These are phyloP conservation scores for Saraca asoca DNA, from an alignment of 331 rosid genomes.

Conservation along the genomic window DNA sequence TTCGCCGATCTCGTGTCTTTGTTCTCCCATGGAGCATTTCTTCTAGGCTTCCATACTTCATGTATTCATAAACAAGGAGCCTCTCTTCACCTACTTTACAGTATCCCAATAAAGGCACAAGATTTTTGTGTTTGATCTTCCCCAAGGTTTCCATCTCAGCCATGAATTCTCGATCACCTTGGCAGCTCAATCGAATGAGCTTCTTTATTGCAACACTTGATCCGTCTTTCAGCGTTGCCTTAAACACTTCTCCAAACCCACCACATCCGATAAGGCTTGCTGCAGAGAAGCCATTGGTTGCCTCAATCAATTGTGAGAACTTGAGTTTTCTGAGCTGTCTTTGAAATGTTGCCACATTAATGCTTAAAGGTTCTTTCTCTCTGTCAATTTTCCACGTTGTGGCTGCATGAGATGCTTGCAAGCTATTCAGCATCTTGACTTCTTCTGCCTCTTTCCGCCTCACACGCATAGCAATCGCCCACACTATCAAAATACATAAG, in stretches of 20 bases:
- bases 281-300: slow-evolving; percentile 98
- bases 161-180: slow-evolving; percentile 96
- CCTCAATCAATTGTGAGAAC: slow-evolving; percentile 93
- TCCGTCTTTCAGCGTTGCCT: slow-evolving; percentile 89
- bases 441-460: slow-evolving; percentile 86
- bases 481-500: slow-evolving; percentile 74
- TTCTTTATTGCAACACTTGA: slow-evolving; percentile 94
- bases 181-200: slow-evolving; percentile 88
- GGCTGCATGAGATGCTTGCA: slow-evolving; percentile 92
- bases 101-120: slow-evolving; percentile 88
- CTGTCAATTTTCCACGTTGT: slow-evolving; percentile 98
- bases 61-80: slow-evolving; percentile 90
- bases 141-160: slow-evolving; percentile 99
- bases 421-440: slow-evolving; percentile 85
- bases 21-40: slow-evolving; percentile 93
- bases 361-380: slow-evolving; percentile 93
- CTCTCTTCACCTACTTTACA: slow-evolving; percentile 97
- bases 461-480: slow-evolving; percentile 88
- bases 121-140: slow-evolving; percentile 87
- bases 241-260: slow-evolving; percentile 96
- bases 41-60: slow-evolving; percentile 97
- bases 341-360: slow-evolving; percentile 96
- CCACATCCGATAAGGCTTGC: slow-evolving; percentile 94
- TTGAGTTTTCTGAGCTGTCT: slow-evolving; percentile 95
- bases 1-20: slow-evolving; percentile 54